These are phyloP conservation scores for Endotrypanum monterogeii DNA, from an alignment of 208 protist genomes.

Conservation along the genomic window DNA sequence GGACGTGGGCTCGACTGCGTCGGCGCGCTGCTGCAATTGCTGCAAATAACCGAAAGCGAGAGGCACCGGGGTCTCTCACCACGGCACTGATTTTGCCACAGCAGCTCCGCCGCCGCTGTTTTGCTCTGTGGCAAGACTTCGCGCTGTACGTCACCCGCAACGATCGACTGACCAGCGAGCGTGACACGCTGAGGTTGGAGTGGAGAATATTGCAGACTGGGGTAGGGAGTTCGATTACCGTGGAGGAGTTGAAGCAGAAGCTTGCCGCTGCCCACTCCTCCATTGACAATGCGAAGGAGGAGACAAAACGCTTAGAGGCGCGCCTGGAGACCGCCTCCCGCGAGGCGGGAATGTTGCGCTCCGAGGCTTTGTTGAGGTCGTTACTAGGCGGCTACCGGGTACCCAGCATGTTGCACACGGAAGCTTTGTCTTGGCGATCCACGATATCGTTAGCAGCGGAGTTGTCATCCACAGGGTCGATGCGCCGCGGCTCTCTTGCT, in stretches of 20 bases:
- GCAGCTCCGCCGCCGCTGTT: slow-evolving; percentile 43
- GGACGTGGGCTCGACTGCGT: slow-evolving; percentile 3
- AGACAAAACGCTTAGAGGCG: slow-evolving; percentile 17
- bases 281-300: slow-evolving; percentile 11
- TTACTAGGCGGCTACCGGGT: slow-evolving; percentile 36
- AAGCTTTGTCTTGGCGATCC: neutral
- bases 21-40: neutral
- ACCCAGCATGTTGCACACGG: neutral
- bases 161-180: slow-evolving; percentile 49
- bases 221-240: slow-evolving; percentile 31
- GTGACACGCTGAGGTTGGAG: slow-evolving; percentile 54
- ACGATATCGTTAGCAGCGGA: neutral
- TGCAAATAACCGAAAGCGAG: slow-evolving; percentile 14
- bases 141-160: slow-evolving; percentile 39
- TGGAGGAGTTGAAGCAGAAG: slow-evolving; percentile 35
- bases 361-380: slow-evolving; percentile 27
- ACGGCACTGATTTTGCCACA: slow-evolving; percentile 32
- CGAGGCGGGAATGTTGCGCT: slow-evolving; percentile 31
- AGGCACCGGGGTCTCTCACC: slow-evolving; percentile 48
- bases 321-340: slow-evolving; percentile 14
- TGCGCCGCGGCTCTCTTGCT: slow-evolving; percentile 9
- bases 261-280: slow-evolving; percentile 31
- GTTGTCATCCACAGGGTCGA: neutral
- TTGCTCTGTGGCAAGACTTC: slow-evolving; percentile 53
- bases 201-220: slow-evolving; percentile 52